These are phyloP conservation scores for Paramyrothecium roridum DNA, from an alignment of 2,329 filamentous ascomycete genomes.

Conservation along the genomic window DNA sequence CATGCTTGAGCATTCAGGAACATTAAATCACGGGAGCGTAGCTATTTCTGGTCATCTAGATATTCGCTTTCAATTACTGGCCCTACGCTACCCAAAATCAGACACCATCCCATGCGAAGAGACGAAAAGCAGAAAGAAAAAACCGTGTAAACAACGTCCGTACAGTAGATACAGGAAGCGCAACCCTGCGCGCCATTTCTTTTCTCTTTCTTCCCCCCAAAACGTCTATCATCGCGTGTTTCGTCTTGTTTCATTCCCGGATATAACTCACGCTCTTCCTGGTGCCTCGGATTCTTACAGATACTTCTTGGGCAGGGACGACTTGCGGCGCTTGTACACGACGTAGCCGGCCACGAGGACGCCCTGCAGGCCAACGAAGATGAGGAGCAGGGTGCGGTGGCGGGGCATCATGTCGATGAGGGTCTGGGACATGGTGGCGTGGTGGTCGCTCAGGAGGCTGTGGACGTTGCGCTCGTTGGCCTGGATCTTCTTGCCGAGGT, in stretches of 20 bases:
- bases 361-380: slow-evolving; percentile 73
- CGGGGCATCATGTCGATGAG: slow-evolving; percentile 45
- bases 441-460: slow-evolving; percentile 49
- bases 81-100: background rate
- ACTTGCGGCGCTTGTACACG: slow-evolving; percentile 75
- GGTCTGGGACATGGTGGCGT: slow-evolving; percentile 44
- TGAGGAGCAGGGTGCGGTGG: slow-evolving; percentile 57
- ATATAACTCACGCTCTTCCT: background rate
- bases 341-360: slow-evolving; percentile 67
- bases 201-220: background rate
- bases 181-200: background rate
- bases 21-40: too few relatives aligned
- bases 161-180: background rate
- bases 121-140: background rate
- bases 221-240: background rate
- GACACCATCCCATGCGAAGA: background rate
- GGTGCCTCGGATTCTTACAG: slow-evolving; percentile 47
- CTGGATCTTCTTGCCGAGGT: slow-evolving; percentile 47
- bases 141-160: background rate
- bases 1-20: too few relatives aligned
- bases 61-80: background rate
- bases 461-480: slow-evolving; percentile 51
- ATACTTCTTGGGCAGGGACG: slow-evolving; percentile 86
- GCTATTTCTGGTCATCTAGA: too few relatives aligned
- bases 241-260: background rate